Conservation (phyloP, 164 flowering plant species). For the Nymphaea colorata region DNA sequence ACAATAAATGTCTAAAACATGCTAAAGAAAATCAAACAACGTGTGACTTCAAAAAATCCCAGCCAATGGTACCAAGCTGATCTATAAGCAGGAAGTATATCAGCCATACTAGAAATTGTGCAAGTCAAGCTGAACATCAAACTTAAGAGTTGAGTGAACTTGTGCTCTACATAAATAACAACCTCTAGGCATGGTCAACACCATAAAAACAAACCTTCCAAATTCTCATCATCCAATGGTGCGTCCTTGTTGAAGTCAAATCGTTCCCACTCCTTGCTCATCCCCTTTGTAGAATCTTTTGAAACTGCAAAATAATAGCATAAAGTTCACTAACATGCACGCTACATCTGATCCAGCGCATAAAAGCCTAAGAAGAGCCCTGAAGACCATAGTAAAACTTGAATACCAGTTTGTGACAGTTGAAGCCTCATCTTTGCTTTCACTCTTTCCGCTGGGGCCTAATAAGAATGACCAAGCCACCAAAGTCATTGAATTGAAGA, state of each 20-base stretch:
- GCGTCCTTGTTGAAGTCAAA: conserved; percentile 96
- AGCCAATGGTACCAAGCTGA: no score
- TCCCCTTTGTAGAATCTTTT: conserved; percentile 46
- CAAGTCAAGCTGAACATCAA: neutral
- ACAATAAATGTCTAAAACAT: no score
- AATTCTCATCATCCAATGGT: conserved; percentile 68
- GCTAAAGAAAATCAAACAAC: no score
- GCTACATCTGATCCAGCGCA: neutral
- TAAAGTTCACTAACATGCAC: neutral
- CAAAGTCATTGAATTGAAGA: neutral
- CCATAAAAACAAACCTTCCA: conserved; percentile 47
- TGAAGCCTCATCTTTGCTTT: conserved; percentile 91
- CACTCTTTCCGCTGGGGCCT: conserved; percentile 84
- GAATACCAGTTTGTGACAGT: conserved; percentile 78
- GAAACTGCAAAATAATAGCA: neutral
- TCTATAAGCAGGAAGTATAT: no score
- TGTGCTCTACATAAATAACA: neutral
- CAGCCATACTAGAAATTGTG: neutral
- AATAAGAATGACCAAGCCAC: conserved; percentile 8
- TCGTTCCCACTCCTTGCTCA: conserved; percentile 83
- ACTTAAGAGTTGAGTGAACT: neutral
- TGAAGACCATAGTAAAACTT: neutral
- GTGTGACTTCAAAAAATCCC: no score
- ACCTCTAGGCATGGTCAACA: neutral
- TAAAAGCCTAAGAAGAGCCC: neutral